Evolutionary conservation across 164 flowering plant species (phyloP).

Genomic region (Tetracentron sinense): DNA sequence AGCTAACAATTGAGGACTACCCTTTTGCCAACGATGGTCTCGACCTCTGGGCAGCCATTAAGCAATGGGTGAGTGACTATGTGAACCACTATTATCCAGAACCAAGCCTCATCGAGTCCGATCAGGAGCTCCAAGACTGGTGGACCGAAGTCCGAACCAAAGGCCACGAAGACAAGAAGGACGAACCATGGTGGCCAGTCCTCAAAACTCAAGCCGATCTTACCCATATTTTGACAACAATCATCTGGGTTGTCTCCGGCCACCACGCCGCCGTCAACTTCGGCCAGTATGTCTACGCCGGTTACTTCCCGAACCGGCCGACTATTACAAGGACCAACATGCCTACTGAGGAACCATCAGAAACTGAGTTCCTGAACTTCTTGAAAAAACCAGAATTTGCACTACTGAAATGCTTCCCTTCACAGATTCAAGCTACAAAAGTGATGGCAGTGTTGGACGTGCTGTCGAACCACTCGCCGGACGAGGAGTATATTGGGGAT

Average conservation of each 20-base stretch:
- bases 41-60: conserved; percentile 53
- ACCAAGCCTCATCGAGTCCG: conserved; percentile 28
- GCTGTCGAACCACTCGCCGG: conserved; percentile 50
- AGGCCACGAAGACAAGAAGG: conserved; percentile 77
- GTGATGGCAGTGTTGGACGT: conserved; percentile 40
- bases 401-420: conserved; percentile 34
- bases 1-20: conserved; percentile 60
- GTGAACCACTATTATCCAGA: conserved; percentile 53
- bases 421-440: conserved; percentile 43
- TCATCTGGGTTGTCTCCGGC: conserved; percentile 65
- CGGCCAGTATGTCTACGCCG: conserved; percentile 62
- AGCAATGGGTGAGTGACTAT: conserved; percentile 63
- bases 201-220: conserved; percentile 47
- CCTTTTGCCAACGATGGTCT: conserved; percentile 83
- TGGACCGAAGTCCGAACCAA: conserved; percentile 61
- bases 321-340: conserved; percentile 50
- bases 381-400: conserved; percentile 29
- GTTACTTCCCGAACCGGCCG: conserved; percentile 75
- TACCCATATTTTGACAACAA: conserved; percentile 46
- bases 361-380: conserved; percentile 21
- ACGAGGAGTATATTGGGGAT: conserved; percentile 57
- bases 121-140: conserved; percentile 74
- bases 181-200: conserved; percentile 82
- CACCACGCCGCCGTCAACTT: conserved; percentile 87
- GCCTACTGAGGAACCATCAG: conserved; percentile 50